phyloP scores from a whole-genome alignment of 129 eudicot species.

The Lonicera japonica region DNA sequence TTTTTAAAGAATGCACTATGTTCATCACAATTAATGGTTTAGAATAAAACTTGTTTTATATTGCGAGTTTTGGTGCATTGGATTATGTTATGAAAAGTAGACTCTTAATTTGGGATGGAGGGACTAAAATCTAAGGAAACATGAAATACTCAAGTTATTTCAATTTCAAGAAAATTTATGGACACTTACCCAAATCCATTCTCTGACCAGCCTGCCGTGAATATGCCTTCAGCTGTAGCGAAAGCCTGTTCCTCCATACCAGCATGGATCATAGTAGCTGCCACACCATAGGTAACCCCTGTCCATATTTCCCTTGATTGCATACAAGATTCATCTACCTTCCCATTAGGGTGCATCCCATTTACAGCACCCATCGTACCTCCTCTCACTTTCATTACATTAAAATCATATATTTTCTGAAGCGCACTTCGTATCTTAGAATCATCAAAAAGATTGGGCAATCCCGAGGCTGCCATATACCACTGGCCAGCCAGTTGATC shows the following conservation, averaged over 20 bases:
- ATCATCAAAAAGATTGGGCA: conserved; percentile 74
- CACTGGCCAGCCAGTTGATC: conserved; percentile 98
- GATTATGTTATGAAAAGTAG: no score
- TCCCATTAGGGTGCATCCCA: conserved; percentile 94
- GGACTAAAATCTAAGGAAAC: no score
- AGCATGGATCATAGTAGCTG: conserved; percentile 90
- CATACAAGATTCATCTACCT: conserved; percentile 94
- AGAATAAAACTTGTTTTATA: no score
- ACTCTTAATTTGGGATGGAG: no score
- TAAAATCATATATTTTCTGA: conserved; percentile 73
- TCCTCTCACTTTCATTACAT: conserved; percentile 82
- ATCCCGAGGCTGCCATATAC: conserved; percentile 87
- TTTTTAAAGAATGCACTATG: no score
- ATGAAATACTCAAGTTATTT: no score
- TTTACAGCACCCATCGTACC: conserved; percentile 98
- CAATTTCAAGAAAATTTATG: background rate
- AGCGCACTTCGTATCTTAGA: conserved; percentile 53
- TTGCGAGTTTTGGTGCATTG: no score
- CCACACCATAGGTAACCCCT: conserved; percentile 83
- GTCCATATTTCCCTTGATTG: conserved; percentile 97
- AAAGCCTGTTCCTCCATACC: conserved; percentile 91
- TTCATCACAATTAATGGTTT: no score
- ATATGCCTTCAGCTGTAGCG: conserved; percentile 88
- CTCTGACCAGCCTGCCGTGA: conserved; percentile 92
- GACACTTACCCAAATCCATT: conserved; percentile 79